Base-by-base conservation (phyloP, 2,329 filamentous ascomycete genomes). In the Clathrospora elynae region DNA sequence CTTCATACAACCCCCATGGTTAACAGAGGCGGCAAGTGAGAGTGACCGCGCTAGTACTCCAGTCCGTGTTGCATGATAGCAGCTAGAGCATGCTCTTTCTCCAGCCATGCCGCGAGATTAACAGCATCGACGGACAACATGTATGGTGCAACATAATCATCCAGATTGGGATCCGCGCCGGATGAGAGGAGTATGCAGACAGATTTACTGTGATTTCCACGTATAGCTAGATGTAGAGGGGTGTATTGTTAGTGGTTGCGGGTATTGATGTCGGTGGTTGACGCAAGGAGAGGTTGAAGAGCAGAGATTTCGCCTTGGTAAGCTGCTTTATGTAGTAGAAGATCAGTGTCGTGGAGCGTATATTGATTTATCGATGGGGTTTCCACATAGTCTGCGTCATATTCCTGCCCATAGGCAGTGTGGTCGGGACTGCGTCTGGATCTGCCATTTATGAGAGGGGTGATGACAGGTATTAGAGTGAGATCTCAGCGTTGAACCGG, bases 151-250 rank as follows among this genome's bases (percentile, higher is more conserved):
- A n/a, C n/a, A n/a, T n/a, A n/a, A n/a, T n/a, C n/a, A 2, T 14
- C 12, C n/a, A 35, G 2, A 22, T 20, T 6, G 13, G 32, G n/a
- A 25, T 35, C 20, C 18, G 32, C 13, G 8, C 32, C 20, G 9
- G 13, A 20, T 14, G 32, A 23, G 8, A 35, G 32, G 10, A 39
- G 13, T 31, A 25, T 30, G 1, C 19, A 13, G n/a, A 31, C 26
- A 13, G 22, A 23, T 14, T 20, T 14, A 31, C 12, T 20, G 16
- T 31, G 26, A 13, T 39, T 19, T 4, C 12, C 36, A 6, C 19
- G 13, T 29, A 39, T 39, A n/a, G 36, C 26, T 13, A 39, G 36
- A 14, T 39, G 26, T n/a, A 39, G 28, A 10, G 28, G 36, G 10
- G 36, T 39, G 18, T 4, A 17, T 1, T 31, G 3, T 18, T 29